Conservation (phyloP, 164 flowering plant species). For the Aristolochia contorta region DNA sequence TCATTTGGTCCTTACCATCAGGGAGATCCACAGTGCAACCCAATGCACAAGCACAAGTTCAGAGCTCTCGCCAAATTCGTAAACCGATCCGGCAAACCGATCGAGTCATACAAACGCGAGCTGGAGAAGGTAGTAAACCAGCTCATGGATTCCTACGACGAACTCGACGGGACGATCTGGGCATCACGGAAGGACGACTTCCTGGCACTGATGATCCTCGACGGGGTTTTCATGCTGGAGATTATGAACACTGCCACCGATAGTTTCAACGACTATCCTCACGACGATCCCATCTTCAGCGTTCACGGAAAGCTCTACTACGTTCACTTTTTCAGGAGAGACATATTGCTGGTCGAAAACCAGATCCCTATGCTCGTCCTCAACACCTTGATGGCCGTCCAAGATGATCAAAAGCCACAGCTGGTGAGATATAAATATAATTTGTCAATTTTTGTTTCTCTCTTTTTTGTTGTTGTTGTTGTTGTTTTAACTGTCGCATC, state of each 20-base stretch:
- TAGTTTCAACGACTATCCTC: neutral
- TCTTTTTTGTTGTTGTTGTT: neutral
- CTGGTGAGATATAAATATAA: too few relatives aligned
- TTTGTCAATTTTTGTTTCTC: too few relatives aligned
- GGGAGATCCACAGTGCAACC: neutral
- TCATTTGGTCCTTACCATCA: conserved; percentile 17
- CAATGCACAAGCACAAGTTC: conserved; percentile 12
- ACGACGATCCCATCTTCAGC: conserved; percentile 12
- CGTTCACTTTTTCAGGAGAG: conserved; percentile 2
- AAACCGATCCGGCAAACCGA: neutral
- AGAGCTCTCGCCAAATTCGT: conserved; percentile 6
- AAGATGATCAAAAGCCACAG: neutral
- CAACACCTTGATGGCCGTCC: conserved; percentile 2
- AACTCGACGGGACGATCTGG: neutral
- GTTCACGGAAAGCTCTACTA: neutral
- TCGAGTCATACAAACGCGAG: neutral
- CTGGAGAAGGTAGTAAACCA: neutral
- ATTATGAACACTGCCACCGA: neutral
- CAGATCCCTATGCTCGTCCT: conserved; percentile 13
- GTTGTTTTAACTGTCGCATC: too few relatives aligned
- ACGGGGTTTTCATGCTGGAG: conserved; percentile 12
- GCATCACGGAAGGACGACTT: neutral
- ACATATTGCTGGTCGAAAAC: conserved; percentile 18
- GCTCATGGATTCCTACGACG: conserved; percentile 7
- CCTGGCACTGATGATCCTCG: conserved; percentile 8